Evolutionary conservation across 345 rosid genomes (phyloP).

Genomic region (Gossypium arboreum): DNA sequence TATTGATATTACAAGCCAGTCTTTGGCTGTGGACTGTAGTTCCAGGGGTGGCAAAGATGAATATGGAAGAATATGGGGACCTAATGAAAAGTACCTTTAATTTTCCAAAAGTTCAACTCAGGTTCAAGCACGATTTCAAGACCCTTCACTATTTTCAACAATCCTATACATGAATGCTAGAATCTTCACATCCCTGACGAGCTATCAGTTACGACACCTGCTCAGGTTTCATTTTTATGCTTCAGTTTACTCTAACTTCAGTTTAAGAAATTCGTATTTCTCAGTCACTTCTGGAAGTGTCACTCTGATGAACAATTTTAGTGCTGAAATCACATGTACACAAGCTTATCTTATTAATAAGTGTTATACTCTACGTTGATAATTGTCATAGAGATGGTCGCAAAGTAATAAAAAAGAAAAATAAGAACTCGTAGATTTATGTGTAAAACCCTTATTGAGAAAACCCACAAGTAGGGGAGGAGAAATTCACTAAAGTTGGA

Average conservation of each 20-base stretch:
- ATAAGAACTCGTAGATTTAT: too few species aligned
- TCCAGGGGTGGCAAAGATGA: constrained; percentile 46
- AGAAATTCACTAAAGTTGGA: too few species aligned
- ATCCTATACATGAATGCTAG: constrained; percentile 78
- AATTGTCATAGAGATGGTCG: too few species aligned
- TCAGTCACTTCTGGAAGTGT: constrained; percentile 43
- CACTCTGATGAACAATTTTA: constrained; percentile 64
- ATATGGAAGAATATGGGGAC: constrained; percentile 59
- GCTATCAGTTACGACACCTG: constrained; percentile 47
- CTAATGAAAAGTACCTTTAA: constrained; percentile 50
- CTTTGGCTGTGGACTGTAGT: constrained; percentile 49
- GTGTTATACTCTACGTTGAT: constrained; percentile 17
- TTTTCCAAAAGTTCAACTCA: constrained; percentile 27
- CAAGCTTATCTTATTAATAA: constrained; percentile 65
- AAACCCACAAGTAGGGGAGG: accelerated
- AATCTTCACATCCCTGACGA: constrained; percentile 47
- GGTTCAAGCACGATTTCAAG: constrained; percentile 51
- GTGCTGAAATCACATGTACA: constrained; percentile 64
- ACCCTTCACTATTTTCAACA: constrained; percentile 56
- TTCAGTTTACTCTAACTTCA: constrained; percentile 40
- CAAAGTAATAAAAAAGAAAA: too few species aligned
- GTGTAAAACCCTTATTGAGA: too few species aligned
- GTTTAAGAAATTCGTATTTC: constrained; percentile 53
- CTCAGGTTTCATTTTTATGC: constrained; percentile 70
- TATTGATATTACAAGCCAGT: constrained; percentile 24